Percentiles rank a stretch among this genome's conserved stretches.
phyloP scores from a whole-genome alignment of 73 alveolate genomes.

The Blepharisma japonicum region DNA sequence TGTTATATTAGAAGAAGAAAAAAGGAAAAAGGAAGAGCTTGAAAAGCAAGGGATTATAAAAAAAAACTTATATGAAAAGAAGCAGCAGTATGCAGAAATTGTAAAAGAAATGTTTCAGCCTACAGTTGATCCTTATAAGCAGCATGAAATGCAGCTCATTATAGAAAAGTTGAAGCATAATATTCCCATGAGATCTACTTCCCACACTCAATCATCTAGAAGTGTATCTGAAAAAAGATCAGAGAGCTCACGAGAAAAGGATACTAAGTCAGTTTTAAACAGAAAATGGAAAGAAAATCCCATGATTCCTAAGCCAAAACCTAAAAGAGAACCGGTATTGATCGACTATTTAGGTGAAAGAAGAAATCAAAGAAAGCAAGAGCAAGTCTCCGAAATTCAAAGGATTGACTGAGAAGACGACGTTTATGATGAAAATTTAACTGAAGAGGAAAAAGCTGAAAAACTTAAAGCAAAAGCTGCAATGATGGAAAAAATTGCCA shows the following conservation, averaged over 20 bases:
- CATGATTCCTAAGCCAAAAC: conserved; percentile 12
- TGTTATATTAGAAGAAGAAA: neutral
- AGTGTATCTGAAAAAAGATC: too few species aligned
- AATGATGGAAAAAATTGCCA: conserved; percentile 17
- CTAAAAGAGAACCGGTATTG: neutral
- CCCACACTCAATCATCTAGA: too few species aligned
- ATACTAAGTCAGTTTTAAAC: neutral
- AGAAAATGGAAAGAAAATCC: conserved; percentile 26
- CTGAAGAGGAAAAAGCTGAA: neutral
- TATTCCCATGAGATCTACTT: too few species aligned
- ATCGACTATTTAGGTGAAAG: neutral
- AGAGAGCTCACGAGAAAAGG: neutral
- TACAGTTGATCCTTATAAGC: conserved; percentile 22
- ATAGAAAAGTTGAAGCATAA: neutral
- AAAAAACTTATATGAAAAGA: neutral
- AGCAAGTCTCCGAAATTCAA: neutral
- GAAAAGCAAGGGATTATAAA: neutral
- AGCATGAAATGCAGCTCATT: conserved; percentile 3
- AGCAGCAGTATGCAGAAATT: conserved; percentile 20
- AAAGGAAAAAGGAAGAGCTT: conserved; percentile 4
- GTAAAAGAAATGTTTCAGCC: conserved; percentile 20
- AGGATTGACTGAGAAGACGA: neutral
- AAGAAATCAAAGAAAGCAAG: conserved; percentile 18
- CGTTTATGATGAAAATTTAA: neutral
- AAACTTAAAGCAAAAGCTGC: neutral